phyloP scores from a whole-genome alignment of 306 rosid genomes.

The Aeschynomene evenia region DNA sequence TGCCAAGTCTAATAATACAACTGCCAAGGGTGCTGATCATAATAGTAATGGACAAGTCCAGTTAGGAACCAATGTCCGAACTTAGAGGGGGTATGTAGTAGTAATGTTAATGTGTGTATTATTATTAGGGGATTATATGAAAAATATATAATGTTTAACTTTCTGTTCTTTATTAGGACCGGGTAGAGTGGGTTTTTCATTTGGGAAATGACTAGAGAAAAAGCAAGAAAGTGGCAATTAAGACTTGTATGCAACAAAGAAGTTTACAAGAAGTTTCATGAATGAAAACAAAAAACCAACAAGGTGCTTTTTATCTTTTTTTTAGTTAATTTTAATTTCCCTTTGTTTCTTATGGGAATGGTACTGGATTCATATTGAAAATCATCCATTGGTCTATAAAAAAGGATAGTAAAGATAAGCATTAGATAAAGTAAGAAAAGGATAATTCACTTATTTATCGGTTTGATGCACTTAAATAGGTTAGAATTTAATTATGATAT shows the following conservation, averaged over 20 bases:
- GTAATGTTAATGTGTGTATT: too few relatives aligned
- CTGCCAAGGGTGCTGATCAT: background rate
- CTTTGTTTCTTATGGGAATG: background rate
- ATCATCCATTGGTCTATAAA: background rate
- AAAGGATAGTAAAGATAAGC: too few relatives aligned
- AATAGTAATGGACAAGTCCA: constrained; percentile 28
- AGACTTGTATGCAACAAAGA: background rate
- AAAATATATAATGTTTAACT: background rate
- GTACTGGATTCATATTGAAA: background rate
- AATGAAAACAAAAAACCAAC: background rate
- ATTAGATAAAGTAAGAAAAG: too few relatives aligned
- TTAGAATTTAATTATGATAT: too few relatives aligned
- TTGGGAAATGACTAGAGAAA: background rate
- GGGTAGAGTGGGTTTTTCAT: background rate
- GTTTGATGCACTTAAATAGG: too few relatives aligned
- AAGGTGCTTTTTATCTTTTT: background rate
- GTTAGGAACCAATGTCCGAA: constrained; percentile 26
- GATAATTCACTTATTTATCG: too few relatives aligned
- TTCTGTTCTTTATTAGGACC: background rate
- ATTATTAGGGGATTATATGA: background rate
- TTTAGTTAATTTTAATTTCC: too few relatives aligned
- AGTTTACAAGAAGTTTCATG: background rate
- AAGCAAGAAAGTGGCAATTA: background rate
- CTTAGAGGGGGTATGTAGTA: background rate
- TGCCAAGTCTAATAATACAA: background rate